Evolutionary conservation across 75 land plant species (phyloP), one percentile per base, ranked within the genome.

Genomic region (Gnetum montanum): DNA sequence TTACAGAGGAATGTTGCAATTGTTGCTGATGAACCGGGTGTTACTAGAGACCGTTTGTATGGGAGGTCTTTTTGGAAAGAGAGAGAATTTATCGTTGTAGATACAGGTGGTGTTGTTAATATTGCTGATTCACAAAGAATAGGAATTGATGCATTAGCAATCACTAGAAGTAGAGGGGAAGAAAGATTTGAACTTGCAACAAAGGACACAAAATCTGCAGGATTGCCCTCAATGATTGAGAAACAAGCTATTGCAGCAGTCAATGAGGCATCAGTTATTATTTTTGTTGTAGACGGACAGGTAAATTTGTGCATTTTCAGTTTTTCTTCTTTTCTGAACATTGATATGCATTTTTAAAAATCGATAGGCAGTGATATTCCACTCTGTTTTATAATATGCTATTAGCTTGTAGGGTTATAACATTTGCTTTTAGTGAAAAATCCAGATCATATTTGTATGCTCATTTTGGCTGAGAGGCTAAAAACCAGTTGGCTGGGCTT

Each of bases 21-120:
- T 49, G 99, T 95, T 51, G 79, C 83, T 35, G 99, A 95, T 69
- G 97, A 95, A 58, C 97, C 96, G 54, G 98, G 99, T 46, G 99
- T 95, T 22, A 95, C 99, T 40, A 65, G 99, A 60, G 99, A 95
- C 63, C 79, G 99, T 16, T 61, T 95, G 54, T 95, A 95, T 70
- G 84, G 91, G 22, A 77, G 99, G 70, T 77, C 87, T 28, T 78
- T 74, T 58, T 90, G 91, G 88, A 82, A 83, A 46, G 77, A 57
- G 4, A 40, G 70, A 50, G 96, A 95, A 45, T 90, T 95, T 37
- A 81, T 95, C 85, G 79, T 95, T 24, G 70, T 95, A 11, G 99
- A 95, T 52, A 95, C 99, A 26, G 99, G 99, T n/a, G 99, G 99
- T 37, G 92, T 95, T 31, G 58, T 95, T 19, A 83, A 80, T 7